Percentiles rank a stretch among this genome's conserved stretches.
These are phyloP conservation scores for Gracilariopsis chorda DNA, from an alignment of 23 red algal species.

Conservation along the genomic window DNA sequence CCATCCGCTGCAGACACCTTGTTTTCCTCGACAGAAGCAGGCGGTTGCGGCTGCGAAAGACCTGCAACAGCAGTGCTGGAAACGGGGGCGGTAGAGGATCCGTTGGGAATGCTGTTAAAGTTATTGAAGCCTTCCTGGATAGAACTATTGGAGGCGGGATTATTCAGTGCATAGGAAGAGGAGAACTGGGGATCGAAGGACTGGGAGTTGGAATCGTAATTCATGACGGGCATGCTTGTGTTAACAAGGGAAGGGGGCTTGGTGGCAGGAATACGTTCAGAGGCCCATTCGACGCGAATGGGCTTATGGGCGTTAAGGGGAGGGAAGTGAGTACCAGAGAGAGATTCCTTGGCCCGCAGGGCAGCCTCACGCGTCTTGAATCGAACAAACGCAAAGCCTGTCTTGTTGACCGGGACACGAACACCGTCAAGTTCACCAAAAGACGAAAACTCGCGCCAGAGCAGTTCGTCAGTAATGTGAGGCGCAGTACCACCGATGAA, in stretches of 20 bases:
- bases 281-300: constrained; percentile 68
- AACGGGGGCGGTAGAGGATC: not conserved
- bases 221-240: constrained; percentile 33
- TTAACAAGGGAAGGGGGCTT: constrained; percentile 23
- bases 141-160: constrained; percentile 5
- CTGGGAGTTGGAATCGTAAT: constrained; percentile 1
- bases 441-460: constrained; percentile 68
- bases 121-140: constrained; percentile 30
- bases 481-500: constrained; percentile 63
- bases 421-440: constrained; percentile 72
- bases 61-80: not conserved
- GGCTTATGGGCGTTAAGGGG: constrained; percentile 61
- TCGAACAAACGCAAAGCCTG: constrained; percentile 70
- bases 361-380: constrained; percentile 60
- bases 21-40: constrained; percentile 20
- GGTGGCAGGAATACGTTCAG: constrained; percentile 49
- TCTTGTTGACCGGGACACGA: constrained; percentile 74
- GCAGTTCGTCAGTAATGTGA: constrained; percentile 60
- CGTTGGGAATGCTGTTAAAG: constrained; percentile 32
- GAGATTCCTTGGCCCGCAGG: constrained; percentile 45
- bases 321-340: constrained; percentile 57
- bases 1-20: not conserved
- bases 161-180: not conserved
- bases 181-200: constrained; percentile 49
- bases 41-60: constrained; percentile 40